Percentiles rank a stretch among this genome's conserved stretches.
These are phyloP conservation scores for Populus simonii DNA, from an alignment of 345 rosid species.

Conservation along the genomic window DNA sequence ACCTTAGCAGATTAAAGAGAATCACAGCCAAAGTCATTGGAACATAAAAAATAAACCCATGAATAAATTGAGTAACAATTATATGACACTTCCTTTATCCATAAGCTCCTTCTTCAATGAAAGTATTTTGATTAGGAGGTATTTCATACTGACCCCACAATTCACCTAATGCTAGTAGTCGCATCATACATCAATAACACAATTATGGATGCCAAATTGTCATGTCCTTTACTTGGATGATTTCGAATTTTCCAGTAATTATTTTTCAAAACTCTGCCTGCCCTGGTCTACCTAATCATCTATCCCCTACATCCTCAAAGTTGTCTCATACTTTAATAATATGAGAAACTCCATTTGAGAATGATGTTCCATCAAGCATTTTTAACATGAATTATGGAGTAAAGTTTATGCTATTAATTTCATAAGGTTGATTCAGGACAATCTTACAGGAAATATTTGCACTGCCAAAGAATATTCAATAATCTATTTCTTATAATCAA, in stretches of 20 bases:
- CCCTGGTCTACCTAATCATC: background rate
- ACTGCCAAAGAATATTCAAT: background rate
- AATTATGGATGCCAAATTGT: background rate
- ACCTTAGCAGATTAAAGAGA: background rate
- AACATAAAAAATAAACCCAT: background rate
- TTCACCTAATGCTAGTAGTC: background rate
- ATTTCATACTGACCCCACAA: background rate
- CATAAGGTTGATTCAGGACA: background rate
- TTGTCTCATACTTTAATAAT: background rate
- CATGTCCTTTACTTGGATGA: background rate
- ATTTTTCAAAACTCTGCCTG: background rate
- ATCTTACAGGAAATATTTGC: background rate
- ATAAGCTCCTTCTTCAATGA: background rate
- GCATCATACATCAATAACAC: background rate
- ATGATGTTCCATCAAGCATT: background rate
- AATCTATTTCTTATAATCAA: background rate
- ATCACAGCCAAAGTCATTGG: background rate
- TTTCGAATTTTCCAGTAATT: background rate
- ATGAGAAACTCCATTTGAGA: background rate
- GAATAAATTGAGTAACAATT: background rate
- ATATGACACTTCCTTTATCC: background rate
- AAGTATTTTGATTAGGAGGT: background rate
- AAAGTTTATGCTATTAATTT: background rate
- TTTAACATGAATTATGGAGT: background rate
- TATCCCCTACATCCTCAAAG: background rate